Conservation (phyloP, 1,284 basidiomycete species). For the Malassezia slooffiae region DNA sequence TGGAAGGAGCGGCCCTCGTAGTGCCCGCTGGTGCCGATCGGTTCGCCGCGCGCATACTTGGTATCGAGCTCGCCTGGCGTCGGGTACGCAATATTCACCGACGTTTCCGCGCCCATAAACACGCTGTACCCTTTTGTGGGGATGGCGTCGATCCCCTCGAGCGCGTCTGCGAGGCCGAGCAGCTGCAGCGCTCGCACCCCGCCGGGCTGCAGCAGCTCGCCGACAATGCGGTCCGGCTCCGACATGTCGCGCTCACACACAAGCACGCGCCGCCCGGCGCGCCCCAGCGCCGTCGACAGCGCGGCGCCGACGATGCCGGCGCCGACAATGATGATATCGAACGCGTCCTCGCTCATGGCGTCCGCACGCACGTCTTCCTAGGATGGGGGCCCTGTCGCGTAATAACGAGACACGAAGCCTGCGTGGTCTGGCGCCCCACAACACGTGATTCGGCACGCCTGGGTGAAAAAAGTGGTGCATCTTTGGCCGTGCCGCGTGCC, state of each 20-base stretch:
- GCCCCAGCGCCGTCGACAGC: constrained; percentile 36
- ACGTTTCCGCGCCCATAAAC: constrained; percentile 52
- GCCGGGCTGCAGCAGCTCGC: constrained; percentile 89
- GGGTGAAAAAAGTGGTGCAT: neutral
- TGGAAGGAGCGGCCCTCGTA: constrained; percentile 69
- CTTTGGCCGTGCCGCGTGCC: neutral
- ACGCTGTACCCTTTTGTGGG: constrained; percentile 80
- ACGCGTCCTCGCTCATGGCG: too few species aligned
- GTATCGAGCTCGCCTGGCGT: constrained; percentile 34
- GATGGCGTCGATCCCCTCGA: constrained; percentile 79
- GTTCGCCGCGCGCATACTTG: constrained; percentile 16
- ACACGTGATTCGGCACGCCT: too few species aligned
- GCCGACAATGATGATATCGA: constrained; percentile 40
- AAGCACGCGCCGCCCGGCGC: constrained; percentile 50
- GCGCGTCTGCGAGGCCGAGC: constrained; percentile 61
- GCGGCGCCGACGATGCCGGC: constrained; percentile 43
- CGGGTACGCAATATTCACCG: constrained; percentile 81
- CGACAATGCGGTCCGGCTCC: constrained; percentile 91
- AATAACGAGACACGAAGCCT: too few species aligned
- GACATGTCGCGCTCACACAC: constrained; percentile 58
- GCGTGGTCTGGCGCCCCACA: too few species aligned
- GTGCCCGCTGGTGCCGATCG: constrained; percentile 38
- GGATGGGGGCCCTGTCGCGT: too few species aligned
- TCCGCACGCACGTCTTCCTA: too few species aligned
- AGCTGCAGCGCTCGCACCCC: constrained; percentile 67